A percentile compares a stretch with the other conserved stretches of the same genome.
phyloP scores from a whole-genome alignment of 1,139 yeast genomes.

The Candida gigantensis region DNA sequence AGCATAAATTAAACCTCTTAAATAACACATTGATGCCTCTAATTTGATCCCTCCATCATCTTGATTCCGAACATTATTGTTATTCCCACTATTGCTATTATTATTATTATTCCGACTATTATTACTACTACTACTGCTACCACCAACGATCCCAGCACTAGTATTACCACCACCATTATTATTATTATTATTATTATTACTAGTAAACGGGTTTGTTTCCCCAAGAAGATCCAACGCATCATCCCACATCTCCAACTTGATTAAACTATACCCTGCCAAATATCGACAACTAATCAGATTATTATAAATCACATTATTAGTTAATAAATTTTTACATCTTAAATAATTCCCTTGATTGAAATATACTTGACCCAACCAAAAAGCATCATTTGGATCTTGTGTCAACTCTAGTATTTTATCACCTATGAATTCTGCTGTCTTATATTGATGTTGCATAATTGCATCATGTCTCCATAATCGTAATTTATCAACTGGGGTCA shows the following conservation, averaged over 20 bases:
- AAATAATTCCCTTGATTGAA: slow-evolving; percentile 73
- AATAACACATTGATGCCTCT: slow-evolving; percentile 83
- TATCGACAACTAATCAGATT: slow-evolving; percentile 73
- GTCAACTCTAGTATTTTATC: slow-evolving; percentile 81
- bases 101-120: no score
- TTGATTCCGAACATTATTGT: slow-evolving; percentile 19
- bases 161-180: slow-evolving; percentile 2
- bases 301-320: slow-evolving; percentile 42
- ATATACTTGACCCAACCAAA: slow-evolving; percentile 93
- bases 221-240: slow-evolving; percentile 89
- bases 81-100: background rate
- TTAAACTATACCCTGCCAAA: slow-evolving; percentile 72
- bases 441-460: slow-evolving; percentile 85
- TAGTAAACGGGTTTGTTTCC: slow-evolving; percentile 71
- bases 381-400: slow-evolving; percentile 88
- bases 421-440: slow-evolving; percentile 89
- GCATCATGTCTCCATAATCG: slow-evolving; percentile 96
- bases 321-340: slow-evolving; percentile 70
- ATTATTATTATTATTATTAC: background rate
- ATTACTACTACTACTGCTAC: background rate
- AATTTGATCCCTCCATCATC: slow-evolving; percentile 77
- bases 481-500: slow-evolving; percentile 82
- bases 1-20: slow-evolving; percentile 82
- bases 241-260: slow-evolving; percentile 78
- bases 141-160: no score